Evolutionary conservation across 192 early-diverging fungal genomes (phyloP), one percentile per base, ranked within the genome.

Genomic region (Rhizoclosmatium globosum): DNA sequence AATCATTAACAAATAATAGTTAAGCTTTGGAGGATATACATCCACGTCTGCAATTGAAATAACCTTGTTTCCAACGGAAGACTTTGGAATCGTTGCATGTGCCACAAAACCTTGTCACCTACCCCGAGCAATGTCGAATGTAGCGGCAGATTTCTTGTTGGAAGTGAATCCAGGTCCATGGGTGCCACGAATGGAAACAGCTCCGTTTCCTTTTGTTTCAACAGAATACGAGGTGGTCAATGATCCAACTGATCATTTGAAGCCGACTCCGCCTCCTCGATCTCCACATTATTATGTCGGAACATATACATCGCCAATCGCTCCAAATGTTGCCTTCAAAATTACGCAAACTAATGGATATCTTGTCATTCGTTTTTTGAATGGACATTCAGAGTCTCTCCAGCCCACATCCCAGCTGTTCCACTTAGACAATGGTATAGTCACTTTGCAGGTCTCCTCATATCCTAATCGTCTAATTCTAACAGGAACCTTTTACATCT

Each of bases 81-180:
- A 60, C 39, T 58, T 80, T 48, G 79, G 72, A 46, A 43, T 75
- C 44, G 79, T 75, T 17, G 73, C 68, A 3, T 7, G 64, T 13
- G 21, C 48, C 47, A 43, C 9, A 15, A 66, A 46, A 47, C 50
- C 71, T 41, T 68, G 71, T 39, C 42, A 68, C 58, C 46, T 73
- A 4, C 60, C 79, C 2, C 43, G 13, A 21, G 71, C 79, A 6
- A 11, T 80, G 4, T n/a, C 56, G 6, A 80, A 80, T 66, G 56
- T 75, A 2, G 72, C 58, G 4, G 64, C 72, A 2, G 79, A 80
- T 67, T 72, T 79, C 31, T 38, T 79, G 70, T 44, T 80, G 43
- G 42, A 66, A 41, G 47, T 50, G 11, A 43, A 62, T 3, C 78
- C 78, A n/a, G 70, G 70, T 19, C 74, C 74, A 39, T 76, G 74